Evolutionary conservation across 495 filamentous ascomycete genomes (phyloP).

Genomic region (Cercophora sp.): DNA sequence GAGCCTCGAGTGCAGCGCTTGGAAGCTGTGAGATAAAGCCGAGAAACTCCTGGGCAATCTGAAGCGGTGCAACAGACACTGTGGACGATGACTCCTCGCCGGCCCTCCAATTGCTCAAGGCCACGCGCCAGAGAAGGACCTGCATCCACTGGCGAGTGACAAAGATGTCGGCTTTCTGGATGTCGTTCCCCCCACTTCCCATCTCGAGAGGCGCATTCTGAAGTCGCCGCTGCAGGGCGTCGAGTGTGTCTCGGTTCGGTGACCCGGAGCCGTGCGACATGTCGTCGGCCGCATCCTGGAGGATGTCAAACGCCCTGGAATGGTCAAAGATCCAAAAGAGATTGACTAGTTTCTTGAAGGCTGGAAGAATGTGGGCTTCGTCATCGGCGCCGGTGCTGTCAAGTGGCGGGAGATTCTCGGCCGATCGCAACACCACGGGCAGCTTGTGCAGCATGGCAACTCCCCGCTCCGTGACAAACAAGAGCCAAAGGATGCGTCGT

Average conservation of each 20-base stretch:
- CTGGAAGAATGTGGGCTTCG: slow-evolving; percentile 32
- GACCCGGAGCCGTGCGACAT: neutral
- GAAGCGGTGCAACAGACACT: slow-evolving; percentile 33
- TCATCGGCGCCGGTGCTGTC: slow-evolving; percentile 26
- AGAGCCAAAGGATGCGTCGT: slow-evolving; percentile 40
- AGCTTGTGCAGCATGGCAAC: slow-evolving; percentile 45
- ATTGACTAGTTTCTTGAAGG: slow-evolving; percentile 42
- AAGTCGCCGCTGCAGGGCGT: slow-evolving; percentile 33
- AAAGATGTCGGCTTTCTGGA: slow-evolving; percentile 45
- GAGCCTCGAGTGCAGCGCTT: slow-evolving; percentile 17
- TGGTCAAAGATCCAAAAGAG: slow-evolving; percentile 42
- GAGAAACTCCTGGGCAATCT: slow-evolving; percentile 41
- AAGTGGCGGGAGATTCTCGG: slow-evolving; percentile 29
- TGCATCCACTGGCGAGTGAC: slow-evolving; percentile 49
- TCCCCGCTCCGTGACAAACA: slow-evolving; percentile 46
- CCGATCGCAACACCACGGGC: slow-evolving; percentile 35
- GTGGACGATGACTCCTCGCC: slow-evolving; percentile 3
- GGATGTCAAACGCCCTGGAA: slow-evolving; percentile 36
- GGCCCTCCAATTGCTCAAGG: slow-evolving; percentile 22
- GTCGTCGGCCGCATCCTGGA: slow-evolving; percentile 31
- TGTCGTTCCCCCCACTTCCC: slow-evolving; percentile 29
- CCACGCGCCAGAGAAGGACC: slow-evolving; percentile 42
- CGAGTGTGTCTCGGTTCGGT: slow-evolving; percentile 23
- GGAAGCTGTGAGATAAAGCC: slow-evolving; percentile 38
- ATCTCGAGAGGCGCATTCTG: slow-evolving; percentile 27